A percentile compares a stretch with the other conserved stretches of the same genome.
phyloP scores from a whole-genome alignment of 805 yeast genomes.

The Kluyveromyces lactis region DNA sequence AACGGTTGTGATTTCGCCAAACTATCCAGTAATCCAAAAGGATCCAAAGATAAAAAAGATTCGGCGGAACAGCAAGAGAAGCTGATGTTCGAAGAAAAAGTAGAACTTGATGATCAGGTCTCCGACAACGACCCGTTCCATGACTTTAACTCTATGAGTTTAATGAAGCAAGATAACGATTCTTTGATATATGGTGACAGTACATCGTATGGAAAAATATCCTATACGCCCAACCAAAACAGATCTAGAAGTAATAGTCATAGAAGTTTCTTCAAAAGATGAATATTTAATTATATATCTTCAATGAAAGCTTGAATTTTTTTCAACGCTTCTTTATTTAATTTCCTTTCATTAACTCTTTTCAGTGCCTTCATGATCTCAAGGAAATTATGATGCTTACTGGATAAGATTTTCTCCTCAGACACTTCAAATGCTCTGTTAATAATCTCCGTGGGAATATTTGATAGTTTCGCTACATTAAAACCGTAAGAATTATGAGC shows the following conservation, averaged over 20 bases:
- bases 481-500: conserved; percentile 70
- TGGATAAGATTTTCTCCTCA: neutral
- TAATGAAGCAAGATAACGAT: conserved; percentile 62
- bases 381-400: neutral
- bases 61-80: conserved; percentile 17
- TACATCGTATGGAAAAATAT: conserved; percentile 34
- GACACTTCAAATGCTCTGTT: conserved; percentile 34
- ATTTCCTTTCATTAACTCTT: neutral
- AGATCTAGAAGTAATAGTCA: conserved; percentile 34
- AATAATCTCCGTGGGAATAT: conserved; percentile 42
- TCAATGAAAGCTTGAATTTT: neutral
- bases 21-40: conserved; percentile 18
- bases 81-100: conserved; percentile 26
- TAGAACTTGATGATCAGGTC: conserved; percentile 29
- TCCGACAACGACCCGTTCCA: conserved; percentile 67
- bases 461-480: conserved; percentile 75
- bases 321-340: neutral
- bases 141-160: conserved; percentile 76
- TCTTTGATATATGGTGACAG: conserved; percentile 41
- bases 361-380: neutral
- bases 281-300: neutral
- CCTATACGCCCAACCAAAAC: conserved; percentile 32
- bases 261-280: conserved; percentile 28
- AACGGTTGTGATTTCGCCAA: conserved; percentile 44
- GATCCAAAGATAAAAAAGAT: conserved; percentile 15